phyloP scores from a whole-genome alignment of 1,284 basidiomycete species.

The Spongiforma sp. region DNA sequence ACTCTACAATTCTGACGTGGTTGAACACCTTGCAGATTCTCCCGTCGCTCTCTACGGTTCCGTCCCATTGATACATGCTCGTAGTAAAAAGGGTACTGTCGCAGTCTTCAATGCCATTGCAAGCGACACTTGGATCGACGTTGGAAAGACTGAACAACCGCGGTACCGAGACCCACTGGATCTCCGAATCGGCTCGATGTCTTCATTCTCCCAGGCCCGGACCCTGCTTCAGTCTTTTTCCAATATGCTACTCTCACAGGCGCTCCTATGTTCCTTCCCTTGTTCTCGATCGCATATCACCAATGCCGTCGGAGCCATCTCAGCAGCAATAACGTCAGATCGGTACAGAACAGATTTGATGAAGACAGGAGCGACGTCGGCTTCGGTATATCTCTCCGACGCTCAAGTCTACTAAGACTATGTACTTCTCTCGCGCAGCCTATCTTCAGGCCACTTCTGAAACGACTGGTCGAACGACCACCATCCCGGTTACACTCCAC shows the following conservation, averaged over 20 bases:
- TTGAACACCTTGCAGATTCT: conserved; percentile 94
- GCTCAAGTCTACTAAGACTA: conserved; percentile 95
- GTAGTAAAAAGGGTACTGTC: conserved; percentile 85
- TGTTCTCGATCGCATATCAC: conserved; percentile 95
- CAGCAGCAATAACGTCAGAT: conserved; percentile 86
- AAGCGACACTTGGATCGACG: no score
- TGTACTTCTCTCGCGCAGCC: conserved; percentile 73
- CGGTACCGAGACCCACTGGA: conserved; percentile 88
- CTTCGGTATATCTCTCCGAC: no score
- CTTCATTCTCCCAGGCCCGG: no score
- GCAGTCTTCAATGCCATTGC: no score
- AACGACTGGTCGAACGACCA: conserved; percentile 49
- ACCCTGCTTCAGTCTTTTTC: no score
- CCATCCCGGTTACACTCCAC: conserved; percentile 79
- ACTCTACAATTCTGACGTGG: conserved; percentile 97
- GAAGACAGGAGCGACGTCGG: conserved; percentile 94
- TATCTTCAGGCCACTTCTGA: conserved; percentile 20
- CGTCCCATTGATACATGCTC: conserved; percentile 94
- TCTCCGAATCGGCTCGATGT: conserved; percentile 94
- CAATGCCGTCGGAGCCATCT: conserved; percentile 99
- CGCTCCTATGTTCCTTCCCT: conserved; percentile 85
- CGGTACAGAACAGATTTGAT: conserved; percentile 88
- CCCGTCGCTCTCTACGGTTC: no score
- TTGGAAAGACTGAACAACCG: conserved; percentile 58
- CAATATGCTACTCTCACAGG: no score